These are phyloP conservation scores for Malus hybrid DNA, from an alignment of 331 rosid species.

Conservation along the genomic window DNA sequence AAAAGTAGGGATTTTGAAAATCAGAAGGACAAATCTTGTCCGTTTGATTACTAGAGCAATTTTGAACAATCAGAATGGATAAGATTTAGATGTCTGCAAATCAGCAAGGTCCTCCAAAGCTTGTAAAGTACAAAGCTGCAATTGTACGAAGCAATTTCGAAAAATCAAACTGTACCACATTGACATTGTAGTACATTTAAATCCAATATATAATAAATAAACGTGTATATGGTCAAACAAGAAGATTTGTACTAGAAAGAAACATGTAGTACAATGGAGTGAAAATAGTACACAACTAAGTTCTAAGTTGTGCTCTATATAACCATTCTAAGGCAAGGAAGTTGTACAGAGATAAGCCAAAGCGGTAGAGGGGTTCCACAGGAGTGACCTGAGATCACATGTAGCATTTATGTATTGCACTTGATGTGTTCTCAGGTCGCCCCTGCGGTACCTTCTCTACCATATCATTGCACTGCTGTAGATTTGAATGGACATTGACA, in stretches of 20 bases:
- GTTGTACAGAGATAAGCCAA: not conserved
- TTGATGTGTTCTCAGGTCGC: constrained; percentile 10
- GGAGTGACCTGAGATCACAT: constrained; percentile 9
- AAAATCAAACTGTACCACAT: not conserved
- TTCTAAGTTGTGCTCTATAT: not conserved
- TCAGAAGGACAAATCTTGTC: too few species aligned
- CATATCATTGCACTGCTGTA: not conserved
- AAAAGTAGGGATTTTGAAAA: too few species aligned
- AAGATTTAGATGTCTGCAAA: not conserved
- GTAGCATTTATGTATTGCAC: not conserved
- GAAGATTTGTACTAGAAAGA: not conserved
- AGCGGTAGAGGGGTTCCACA: not conserved
- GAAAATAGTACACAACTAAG: not conserved
- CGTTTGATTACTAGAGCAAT: too few species aligned
- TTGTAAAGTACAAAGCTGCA: not conserved
- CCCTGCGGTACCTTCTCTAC: not conserved
- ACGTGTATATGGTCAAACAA: not conserved
- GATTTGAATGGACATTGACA: not conserved
- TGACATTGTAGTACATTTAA: not conserved
- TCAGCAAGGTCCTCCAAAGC: not conserved
- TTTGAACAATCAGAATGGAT: too few species aligned
- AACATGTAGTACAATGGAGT: not conserved
- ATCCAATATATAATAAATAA: not conserved
- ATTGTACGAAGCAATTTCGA: not conserved
- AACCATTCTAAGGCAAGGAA: not conserved